Conservation (phyloP, 805 yeast genomes). For the Alloascoidea hylecoeti region DNA sequence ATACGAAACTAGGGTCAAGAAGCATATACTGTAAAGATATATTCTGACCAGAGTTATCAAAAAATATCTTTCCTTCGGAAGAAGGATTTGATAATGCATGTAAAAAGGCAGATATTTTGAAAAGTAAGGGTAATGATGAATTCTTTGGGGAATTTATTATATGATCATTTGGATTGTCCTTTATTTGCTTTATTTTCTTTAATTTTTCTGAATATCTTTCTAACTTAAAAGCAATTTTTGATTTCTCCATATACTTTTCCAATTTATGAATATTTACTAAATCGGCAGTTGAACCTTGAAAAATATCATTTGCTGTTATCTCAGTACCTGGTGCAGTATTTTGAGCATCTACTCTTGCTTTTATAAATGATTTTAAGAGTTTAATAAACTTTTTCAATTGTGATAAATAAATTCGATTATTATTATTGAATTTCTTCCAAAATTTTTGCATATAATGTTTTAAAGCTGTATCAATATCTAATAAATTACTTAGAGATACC, state of each 20-base stretch:
- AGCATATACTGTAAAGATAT: slow-evolving; percentile 48
- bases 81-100: slow-evolving; percentile 59
- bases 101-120: slow-evolving; percentile 52
- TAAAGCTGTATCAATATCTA: slow-evolving; percentile 30
- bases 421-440: slow-evolving; percentile 47
- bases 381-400: slow-evolving; percentile 47
- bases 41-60: slow-evolving; percentile 24
- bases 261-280: slow-evolving; percentile 55
- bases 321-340: slow-evolving; percentile 36
- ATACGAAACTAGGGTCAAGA: slow-evolving; percentile 64
- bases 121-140: slow-evolving; percentile 38
- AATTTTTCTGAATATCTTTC: slow-evolving; percentile 45
- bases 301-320: slow-evolving; percentile 35
- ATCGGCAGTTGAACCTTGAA: slow-evolving; percentile 51
- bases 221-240: slow-evolving; percentile 75
- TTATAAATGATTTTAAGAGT: slow-evolving; percentile 34
- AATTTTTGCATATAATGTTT: slow-evolving; percentile 45
- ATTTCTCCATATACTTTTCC: slow-evolving; percentile 42
- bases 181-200: slow-evolving; percentile 5
- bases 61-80: slow-evolving; percentile 66
- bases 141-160: background rate
- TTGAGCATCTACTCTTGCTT: slow-evolving; percentile 12
- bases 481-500: slow-evolving; percentile 35
- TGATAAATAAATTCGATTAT: slow-evolving; percentile 54
- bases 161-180: slow-evolving; percentile 2